These are phyloP conservation scores for Metschnikowia dekortorum DNA, from an alignment of 805 yeast species.

Conservation along the genomic window DNA sequence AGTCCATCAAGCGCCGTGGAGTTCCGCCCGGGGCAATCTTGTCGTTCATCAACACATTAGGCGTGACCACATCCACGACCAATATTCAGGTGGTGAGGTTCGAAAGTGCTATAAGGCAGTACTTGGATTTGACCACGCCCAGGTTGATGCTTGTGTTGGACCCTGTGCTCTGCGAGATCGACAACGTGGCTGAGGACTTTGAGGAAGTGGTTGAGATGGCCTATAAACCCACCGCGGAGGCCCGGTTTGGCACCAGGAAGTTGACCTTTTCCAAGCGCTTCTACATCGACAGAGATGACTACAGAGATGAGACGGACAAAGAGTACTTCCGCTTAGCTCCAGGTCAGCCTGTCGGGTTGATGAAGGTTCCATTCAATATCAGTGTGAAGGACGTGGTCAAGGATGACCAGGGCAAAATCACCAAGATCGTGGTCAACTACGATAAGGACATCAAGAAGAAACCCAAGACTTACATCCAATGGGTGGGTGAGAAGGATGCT, in stretches of 20 bases:
- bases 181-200: slow-evolving; percentile 72
- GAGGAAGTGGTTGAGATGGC: slow-evolving; percentile 73
- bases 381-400: slow-evolving; percentile 65
- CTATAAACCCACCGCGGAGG: slow-evolving; percentile 73
- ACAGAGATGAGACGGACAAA: slow-evolving; percentile 51
- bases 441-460: slow-evolving; percentile 58
- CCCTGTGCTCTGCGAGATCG: slow-evolving; percentile 80
- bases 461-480: slow-evolving; percentile 95
- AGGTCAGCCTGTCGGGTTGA: slow-evolving; percentile 88
- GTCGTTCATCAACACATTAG: slow-evolving; percentile 88
- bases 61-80: slow-evolving; percentile 92
- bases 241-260: slow-evolving; percentile 54
- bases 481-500: slow-evolving; percentile 76
- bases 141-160: slow-evolving; percentile 89
- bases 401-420: slow-evolving; percentile 59
- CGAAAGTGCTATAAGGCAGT: slow-evolving; percentile 83
- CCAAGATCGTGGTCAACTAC: slow-evolving; percentile 72
- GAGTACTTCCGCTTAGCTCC: slow-evolving; percentile 94
- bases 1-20: slow-evolving; percentile 94
- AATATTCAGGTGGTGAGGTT: slow-evolving; percentile 88
- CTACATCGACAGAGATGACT: slow-evolving; percentile 87
- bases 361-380: slow-evolving; percentile 84
- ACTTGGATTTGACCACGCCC: slow-evolving; percentile 86
- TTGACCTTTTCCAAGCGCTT: slow-evolving; percentile 73
- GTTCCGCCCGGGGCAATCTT: slow-evolving; percentile 98